Conservation (phyloP, 2,329 filamentous ascomycete species). For the Ciborinia camelliae region DNA sequence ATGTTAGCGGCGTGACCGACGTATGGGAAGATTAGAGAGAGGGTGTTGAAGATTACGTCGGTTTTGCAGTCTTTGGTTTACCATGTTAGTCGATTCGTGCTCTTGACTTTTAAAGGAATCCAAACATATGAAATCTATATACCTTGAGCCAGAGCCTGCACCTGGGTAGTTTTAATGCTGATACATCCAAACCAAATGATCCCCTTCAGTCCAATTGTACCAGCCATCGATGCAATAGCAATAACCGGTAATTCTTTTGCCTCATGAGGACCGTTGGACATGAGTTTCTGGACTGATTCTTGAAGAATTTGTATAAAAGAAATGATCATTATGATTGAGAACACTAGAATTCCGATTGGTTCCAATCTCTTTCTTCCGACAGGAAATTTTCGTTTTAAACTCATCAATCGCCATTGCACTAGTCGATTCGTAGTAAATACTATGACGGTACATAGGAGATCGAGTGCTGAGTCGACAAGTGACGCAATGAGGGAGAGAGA, state of each 20-base stretch:
- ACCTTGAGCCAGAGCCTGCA: slow-evolving; percentile 55
- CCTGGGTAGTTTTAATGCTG: slow-evolving; percentile 56
- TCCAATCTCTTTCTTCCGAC: slow-evolving; percentile 53
- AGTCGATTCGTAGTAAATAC: slow-evolving; percentile 56
- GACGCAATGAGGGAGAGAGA: slow-evolving; percentile 59
- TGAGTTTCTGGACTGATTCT: slow-evolving; percentile 54
- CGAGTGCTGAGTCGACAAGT: slow-evolving; percentile 55
- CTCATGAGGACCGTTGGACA: slow-evolving; percentile 43
- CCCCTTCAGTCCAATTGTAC: slow-evolving; percentile 55
- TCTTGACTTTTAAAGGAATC: fast-evolving
- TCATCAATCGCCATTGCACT: slow-evolving; percentile 53
- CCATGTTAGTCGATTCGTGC: not conserved
- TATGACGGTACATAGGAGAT: slow-evolving; percentile 57
- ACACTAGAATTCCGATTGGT: slow-evolving; percentile 57
- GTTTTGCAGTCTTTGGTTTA: slow-evolving; percentile 52
- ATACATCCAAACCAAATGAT: slow-evolving; percentile 56
- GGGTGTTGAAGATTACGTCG: slow-evolving; percentile 59
- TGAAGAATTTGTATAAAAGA: slow-evolving; percentile 58
- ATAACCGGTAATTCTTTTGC: slow-evolving; percentile 47
- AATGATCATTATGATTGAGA: slow-evolving; percentile 60
- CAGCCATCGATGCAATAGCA: slow-evolving; percentile 53
- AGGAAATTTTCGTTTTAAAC: slow-evolving; percentile 51
- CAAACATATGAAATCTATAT: not conserved
- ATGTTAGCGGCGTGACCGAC: slow-evolving; percentile 53
- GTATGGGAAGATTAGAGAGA: slow-evolving; percentile 57